Conservation (phyloP, 1,284 basidiomycete species). For the Apiotrichum gamsii region DNA sequence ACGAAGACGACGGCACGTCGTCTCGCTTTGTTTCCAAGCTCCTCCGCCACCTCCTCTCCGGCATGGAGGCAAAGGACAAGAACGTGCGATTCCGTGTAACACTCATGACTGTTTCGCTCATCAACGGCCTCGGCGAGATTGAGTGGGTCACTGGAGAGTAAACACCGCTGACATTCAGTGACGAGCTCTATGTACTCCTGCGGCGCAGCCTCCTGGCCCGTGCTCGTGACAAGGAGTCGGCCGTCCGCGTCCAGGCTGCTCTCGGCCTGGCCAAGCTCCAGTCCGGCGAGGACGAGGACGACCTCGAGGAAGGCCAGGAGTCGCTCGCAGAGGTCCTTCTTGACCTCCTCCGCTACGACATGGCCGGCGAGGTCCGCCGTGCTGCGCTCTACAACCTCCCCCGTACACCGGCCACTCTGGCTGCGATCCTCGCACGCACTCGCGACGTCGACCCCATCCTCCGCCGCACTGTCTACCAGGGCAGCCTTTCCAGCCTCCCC, state of each 20-base stretch:
- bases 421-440: conserved; percentile 68
- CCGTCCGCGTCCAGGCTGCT: conserved; percentile 77
- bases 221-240: conserved; percentile 74
- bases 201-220: conserved; percentile 68
- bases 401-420: conserved; percentile 57
- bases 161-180: conserved; percentile 51
- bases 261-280: conserved; percentile 79
- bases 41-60: conserved; percentile 70
- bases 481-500: conserved; percentile 56
- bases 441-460: conserved; percentile 79
- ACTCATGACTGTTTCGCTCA: conserved; percentile 71
- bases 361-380: conserved; percentile 84
- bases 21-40: conserved; percentile 69
- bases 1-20: conserved; percentile 66
- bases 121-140: conserved; percentile 71
- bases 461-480: conserved; percentile 72
- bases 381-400: conserved; percentile 77
- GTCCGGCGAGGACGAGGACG: conserved; percentile 65
- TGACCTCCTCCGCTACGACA: conserved; percentile 67
- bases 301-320: conserved; percentile 59
- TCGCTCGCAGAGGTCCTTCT: conserved; percentile 64
- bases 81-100: conserved; percentile 73
- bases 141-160: conserved; percentile 55
- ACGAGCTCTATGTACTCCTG: conserved; percentile 69
- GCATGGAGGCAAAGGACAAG: conserved; percentile 86